A percentile compares a stretch with the other conserved stretches of the same genome.
Evolutionary conservation across 169 alveolate genomes (phyloP).

Genomic region (Cryptosporidium bovis): DNA sequence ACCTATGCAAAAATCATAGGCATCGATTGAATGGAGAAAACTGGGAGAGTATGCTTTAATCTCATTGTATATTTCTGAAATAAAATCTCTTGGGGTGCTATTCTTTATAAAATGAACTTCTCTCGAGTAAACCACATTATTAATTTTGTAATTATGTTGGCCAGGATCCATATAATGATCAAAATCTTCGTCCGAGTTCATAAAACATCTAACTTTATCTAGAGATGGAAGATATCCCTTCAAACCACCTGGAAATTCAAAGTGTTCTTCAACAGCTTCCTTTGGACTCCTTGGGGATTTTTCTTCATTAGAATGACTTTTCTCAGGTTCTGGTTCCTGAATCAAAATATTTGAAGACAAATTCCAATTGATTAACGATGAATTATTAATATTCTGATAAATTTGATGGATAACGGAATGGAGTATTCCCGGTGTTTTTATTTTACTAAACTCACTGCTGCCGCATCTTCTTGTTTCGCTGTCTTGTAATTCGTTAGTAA

Average conservation of each 20-base stretch:
- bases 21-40: constrained; percentile 6
- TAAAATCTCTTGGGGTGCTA: constrained; percentile 20
- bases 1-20: neutral
- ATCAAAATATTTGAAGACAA: neutral
- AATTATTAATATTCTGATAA: constrained; percentile 40
- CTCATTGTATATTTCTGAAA: constrained; percentile 32
- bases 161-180: too few species aligned
- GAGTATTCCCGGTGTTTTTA: constrained; percentile 36
- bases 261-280: neutral
- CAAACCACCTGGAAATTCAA: constrained; percentile 9
- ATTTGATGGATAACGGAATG: constrained; percentile 61
- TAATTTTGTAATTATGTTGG: too few species aligned
- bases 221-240: neutral
- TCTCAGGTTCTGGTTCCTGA: neutral
- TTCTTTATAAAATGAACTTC: neutral
- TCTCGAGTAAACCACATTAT: neutral
- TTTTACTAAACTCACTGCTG: neutral
- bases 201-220: neutral
- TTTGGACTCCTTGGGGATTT: neutral
- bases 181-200: neutral
- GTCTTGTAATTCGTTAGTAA: neutral
- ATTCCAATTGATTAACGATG: constrained; percentile 32
- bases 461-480: neutral
- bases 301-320: neutral
- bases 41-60: constrained; percentile 21